A percentile compares a stretch with the other conserved stretches of the same genome.
phyloP scores from a whole-genome alignment of 345 rosid genomes.

The Barbarea vulgaris region DNA sequence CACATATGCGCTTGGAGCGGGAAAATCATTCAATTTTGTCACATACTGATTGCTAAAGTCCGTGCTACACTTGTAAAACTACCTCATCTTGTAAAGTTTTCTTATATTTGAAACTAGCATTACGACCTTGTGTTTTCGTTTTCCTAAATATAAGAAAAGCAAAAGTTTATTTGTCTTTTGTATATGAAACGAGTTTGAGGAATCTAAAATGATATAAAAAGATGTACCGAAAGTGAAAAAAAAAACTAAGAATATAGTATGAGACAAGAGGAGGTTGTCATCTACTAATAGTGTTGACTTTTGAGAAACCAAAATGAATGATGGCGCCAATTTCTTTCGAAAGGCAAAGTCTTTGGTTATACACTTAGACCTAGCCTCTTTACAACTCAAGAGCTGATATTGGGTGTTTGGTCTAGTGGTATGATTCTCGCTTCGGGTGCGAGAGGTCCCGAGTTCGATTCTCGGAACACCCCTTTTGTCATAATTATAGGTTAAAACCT shows the following conservation, averaged over 20 bases:
- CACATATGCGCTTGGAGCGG: conserved; percentile 34
- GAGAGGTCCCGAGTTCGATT: conserved; percentile 96
- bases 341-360: not conserved
- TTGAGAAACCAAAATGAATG: not conserved
- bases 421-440: conserved; percentile 99
- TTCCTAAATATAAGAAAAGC: not conserved
- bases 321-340: not conserved
- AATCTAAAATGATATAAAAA: not conserved
- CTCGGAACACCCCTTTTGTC: conserved; percentile 69
- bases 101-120: not conserved
- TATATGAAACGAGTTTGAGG: not conserved
- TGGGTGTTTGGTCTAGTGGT: conserved; percentile 95
- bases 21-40: conserved; percentile 42
- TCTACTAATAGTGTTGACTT: conserved; percentile 24
- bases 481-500: too few relatives aligned
- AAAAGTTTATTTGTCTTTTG: not conserved
- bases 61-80: conserved; percentile 12
- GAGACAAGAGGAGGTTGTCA: conserved; percentile 23
- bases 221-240: conserved; percentile 2
- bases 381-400: conserved; percentile 28
- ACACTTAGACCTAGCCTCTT: not conserved
- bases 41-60: conserved; percentile 21
- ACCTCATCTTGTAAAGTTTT: conserved; percentile 11
- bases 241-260: not conserved
- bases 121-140: not conserved